Conservation (phyloP, 2,329 filamentous ascomycete species). For the Xylariaceae sp. region DNA sequence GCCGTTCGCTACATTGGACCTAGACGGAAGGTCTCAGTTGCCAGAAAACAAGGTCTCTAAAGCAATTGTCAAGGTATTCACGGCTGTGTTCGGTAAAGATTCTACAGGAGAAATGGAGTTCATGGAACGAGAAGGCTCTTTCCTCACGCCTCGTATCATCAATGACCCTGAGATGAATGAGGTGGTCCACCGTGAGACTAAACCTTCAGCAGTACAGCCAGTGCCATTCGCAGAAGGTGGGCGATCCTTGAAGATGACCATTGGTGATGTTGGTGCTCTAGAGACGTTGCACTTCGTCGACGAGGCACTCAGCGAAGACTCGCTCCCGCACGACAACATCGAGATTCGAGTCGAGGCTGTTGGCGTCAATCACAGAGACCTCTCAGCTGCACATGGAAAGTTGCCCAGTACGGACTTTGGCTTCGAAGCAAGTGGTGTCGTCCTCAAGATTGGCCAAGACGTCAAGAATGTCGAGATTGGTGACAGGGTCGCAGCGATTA, state of each 20-base stretch:
- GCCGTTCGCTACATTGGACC: constrained; percentile 29
- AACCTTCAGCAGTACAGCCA: constrained; percentile 31
- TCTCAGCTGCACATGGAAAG: constrained; percentile 24
- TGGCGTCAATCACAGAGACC: constrained; percentile 26
- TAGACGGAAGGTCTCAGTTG: constrained; percentile 23
- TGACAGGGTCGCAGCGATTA: constrained; percentile 32
- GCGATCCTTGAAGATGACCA: constrained; percentile 20
- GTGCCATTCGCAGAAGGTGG: constrained; percentile 32
- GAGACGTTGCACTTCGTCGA: constrained; percentile 26
- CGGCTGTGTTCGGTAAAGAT: constrained; percentile 29
- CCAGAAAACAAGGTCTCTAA: constrained; percentile 14
- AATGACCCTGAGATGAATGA: constrained; percentile 38
- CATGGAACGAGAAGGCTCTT: constrained; percentile 32
- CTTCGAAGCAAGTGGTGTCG: constrained; percentile 23
- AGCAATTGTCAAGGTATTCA: constrained; percentile 30
- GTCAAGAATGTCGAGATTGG: constrained; percentile 23
- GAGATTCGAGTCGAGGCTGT: constrained; percentile 25
- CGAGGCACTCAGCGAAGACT: constrained; percentile 18
- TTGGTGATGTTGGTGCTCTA: constrained; percentile 17
- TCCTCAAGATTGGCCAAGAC: constrained; percentile 20
- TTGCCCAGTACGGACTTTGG: constrained; percentile 19
- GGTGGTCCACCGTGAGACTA: constrained; percentile 38
- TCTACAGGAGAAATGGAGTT: constrained; percentile 38
- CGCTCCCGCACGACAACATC: constrained; percentile 31
- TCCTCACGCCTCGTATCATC: constrained; percentile 36